Base-by-base conservation (phyloP, 1,284 basidiomycete species). In the Naganishia albida region DNA sequence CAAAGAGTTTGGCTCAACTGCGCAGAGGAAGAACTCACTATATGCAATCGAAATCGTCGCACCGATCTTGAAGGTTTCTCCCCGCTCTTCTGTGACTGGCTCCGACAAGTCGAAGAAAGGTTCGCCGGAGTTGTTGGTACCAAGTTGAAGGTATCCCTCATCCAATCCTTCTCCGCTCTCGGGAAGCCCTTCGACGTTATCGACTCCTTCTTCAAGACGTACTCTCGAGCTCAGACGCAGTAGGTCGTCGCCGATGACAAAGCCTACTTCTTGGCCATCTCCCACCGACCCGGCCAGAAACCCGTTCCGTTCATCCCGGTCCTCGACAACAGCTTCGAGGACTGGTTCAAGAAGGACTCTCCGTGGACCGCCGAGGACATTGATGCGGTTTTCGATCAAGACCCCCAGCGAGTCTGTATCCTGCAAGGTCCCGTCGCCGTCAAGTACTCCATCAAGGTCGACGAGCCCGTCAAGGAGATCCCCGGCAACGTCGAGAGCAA, bases 321-420 rank as follows among this genome's bases (percentile, higher is more conserved):
- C 57, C 85, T 99, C 54, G 94, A 98, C 78, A 86, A 87, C 26
- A 87, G 81, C 71, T 97, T 99, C 77, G 92, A 95, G 78, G 92
- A 97, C 63, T 97, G 94, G 93, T 97, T 97, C 83, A 97, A 97
- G 85, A 96, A 96, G 90, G 94, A 97, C 79, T 97, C 94, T 18
- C 86, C 98, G 7, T 98, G 95, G 95, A 91, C 92, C 52, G 89
- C 93, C 7, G 96, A 99, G 80, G 95, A 99, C 77, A 93, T 99
- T 72, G 95, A 99, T 70, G 95, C 93, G 16, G 93, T 99, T 46
- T 94, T 98, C 73, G 96, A 97, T 80, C 93, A 94, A 80, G 94
- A 97, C 78, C 91, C 95, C 38, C 91, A 99, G 80, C 89, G 96
- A 71, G 94, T 99, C 43, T 96, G 93, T 77, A 96, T 99, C 73